Percentiles rank a stretch among this genome's conserved stretches.
These are phyloP conservation scores for Erythrobasidium hasegawianum DNA, from an alignment of 1,284 basidiomycete species.

Conservation along the genomic window DNA sequence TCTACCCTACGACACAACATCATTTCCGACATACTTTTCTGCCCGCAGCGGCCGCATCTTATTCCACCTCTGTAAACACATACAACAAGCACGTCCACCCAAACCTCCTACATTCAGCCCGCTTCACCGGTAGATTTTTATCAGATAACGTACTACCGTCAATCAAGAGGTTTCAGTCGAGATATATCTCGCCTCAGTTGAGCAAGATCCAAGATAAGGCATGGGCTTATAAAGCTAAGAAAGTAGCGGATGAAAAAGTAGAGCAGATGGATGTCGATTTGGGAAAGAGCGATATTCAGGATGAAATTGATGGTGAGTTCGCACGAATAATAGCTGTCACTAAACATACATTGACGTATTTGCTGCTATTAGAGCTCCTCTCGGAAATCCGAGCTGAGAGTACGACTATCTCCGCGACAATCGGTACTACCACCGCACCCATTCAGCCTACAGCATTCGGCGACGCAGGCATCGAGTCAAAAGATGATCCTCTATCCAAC, in stretches of 20 bases:
- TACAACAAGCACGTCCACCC: conserved; percentile 42
- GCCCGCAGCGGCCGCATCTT: conserved; percentile 35
- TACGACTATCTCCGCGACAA: conserved; percentile 6
- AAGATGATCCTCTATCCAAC: conserved; percentile 24
- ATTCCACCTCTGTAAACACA: conserved; percentile 23
- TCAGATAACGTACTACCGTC: conserved; percentile 36
- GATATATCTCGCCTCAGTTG: conserved; percentile 44
- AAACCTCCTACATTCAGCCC: conserved; percentile 13
- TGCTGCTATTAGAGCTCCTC: conserved; percentile 6
- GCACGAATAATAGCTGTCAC: neutral
- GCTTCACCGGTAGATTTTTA: conserved; percentile 29
- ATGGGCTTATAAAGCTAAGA: conserved; percentile 40
- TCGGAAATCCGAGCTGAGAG: conserved; percentile 4
- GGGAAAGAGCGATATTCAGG: conserved; percentile 28
- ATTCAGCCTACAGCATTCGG: conserved; percentile 27
- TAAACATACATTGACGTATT: neutral
- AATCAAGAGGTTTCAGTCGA: conserved; percentile 40
- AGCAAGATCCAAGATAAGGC: conserved; percentile 44
- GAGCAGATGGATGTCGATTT: conserved; percentile 37
- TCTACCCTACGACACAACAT: conserved; percentile 36
- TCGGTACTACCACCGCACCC: neutral
- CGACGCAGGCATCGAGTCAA: conserved; percentile 10
- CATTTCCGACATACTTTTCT: conserved; percentile 37
- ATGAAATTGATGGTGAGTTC: conserved; percentile 23
- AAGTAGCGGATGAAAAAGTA: conserved; percentile 36